Conservation (phyloP, 768 basidiomycete species). For the Sporobolomyces phaffii region DNA sequence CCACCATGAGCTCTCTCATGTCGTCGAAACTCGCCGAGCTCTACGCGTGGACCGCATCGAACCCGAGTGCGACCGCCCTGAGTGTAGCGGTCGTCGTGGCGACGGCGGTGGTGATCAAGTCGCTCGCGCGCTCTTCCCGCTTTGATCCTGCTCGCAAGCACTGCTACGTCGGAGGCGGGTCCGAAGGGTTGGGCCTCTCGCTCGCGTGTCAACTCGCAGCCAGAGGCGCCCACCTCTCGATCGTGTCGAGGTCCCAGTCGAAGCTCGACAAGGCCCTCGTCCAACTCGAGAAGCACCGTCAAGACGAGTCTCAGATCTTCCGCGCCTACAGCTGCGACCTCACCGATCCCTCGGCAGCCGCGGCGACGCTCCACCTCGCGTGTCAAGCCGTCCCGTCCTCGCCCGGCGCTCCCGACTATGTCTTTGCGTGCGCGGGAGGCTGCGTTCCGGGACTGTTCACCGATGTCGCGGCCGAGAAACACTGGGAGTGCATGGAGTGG, state of each 20-base stretch:
- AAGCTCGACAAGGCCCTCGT: constrained; percentile 59
- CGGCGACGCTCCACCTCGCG: constrained; percentile 60
- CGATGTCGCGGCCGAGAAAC: constrained; percentile 59
- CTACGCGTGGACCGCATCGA: not conserved
- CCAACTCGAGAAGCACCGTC: constrained; percentile 58
- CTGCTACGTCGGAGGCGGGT: constrained; percentile 78
- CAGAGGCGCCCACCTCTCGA: constrained; percentile 73
- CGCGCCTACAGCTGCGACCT: constrained; percentile 64
- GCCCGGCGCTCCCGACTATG: constrained; percentile 58
- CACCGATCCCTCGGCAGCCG: constrained; percentile 53
- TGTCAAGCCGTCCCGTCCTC: constrained; percentile 55
- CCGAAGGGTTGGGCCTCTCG: constrained; percentile 69
- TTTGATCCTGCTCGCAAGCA: constrained; percentile 62
- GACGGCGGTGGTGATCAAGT: constrained; percentile 39
- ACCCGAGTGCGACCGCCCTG: not conserved
- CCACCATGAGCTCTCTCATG: not conserved
- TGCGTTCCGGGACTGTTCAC: constrained; percentile 63
- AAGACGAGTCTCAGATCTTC: constrained; percentile 59
- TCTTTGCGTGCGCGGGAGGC: constrained; percentile 74
- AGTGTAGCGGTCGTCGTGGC: not conserved
- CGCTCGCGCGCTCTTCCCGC: constrained; percentile 36
- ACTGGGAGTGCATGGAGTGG: constrained; percentile 57
- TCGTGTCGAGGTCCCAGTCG: constrained; percentile 68
- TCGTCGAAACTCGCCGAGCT: not conserved
- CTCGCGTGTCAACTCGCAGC: constrained; percentile 62